Evolutionary conservation across 2,329 filamentous ascomycete species (phyloP).

Genomic region (Exophiala sp.): DNA sequence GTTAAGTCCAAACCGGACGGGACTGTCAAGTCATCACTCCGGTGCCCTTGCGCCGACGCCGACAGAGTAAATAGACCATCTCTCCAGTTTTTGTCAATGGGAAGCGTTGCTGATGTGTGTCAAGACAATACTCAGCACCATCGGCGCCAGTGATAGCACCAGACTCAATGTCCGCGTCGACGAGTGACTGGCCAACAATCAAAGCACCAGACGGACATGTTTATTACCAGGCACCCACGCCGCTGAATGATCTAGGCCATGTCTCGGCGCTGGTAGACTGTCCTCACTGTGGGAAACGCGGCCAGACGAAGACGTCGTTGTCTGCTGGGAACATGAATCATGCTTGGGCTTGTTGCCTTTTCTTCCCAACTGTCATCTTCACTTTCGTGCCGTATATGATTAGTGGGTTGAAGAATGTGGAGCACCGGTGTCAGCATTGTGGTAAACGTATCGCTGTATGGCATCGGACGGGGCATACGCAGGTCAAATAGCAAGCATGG

Average conservation of each 20-base stretch:
- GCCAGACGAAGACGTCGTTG: constrained; percentile 4
- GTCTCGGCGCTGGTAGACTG: constrained; percentile 9
- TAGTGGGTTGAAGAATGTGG: constrained; percentile 11
- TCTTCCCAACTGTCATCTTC: constrained; percentile 8
- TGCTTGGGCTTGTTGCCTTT: constrained; percentile 7
- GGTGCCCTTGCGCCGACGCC: too few species aligned
- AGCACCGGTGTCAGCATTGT: constrained; percentile 7
- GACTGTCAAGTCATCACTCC: too few species aligned
- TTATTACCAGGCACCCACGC: not conserved
- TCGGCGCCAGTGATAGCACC: too few species aligned
- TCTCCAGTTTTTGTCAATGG: too few species aligned
- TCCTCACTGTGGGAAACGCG: constrained; percentile 11
- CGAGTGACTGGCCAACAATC: not conserved
- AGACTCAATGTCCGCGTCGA: too few species aligned
- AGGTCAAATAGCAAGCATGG: not conserved
- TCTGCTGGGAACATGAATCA: constrained; percentile 11
- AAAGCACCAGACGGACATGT: not conserved
- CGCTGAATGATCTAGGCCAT: constrained; percentile 9
- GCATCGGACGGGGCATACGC: constrained; percentile 11
- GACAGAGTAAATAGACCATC: too few species aligned
- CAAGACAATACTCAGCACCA: too few species aligned
- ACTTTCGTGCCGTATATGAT: constrained; percentile 9
- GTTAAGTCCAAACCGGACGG: too few species aligned
- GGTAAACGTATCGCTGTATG: constrained; percentile 6
- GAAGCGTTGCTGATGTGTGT: too few species aligned